Base-by-base conservation (phyloP, 768 basidiomycete genomes). In the Mycena vitilis region DNA sequence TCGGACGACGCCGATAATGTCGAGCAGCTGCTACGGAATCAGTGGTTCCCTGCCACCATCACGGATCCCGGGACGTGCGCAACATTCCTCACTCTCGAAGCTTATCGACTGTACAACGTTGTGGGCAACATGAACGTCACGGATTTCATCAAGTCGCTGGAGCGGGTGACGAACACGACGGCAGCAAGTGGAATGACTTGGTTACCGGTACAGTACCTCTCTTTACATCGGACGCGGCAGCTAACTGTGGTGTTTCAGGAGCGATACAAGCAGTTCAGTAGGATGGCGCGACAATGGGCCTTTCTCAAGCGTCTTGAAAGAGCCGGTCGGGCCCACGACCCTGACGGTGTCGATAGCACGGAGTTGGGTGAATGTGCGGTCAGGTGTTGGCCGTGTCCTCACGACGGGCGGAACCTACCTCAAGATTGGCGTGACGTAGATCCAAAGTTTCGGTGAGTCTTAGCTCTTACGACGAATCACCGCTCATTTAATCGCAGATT, bases 381-480 rank as follows among this genome's bases (percentile, higher is more conserved):
- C 6, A 30, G 25, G 16, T 76, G 75, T 34, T 75, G 74, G 65
- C 73, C 75, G 2, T 76, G 75, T 49, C 75, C 73, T 2, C 59
- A 71, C 5, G 66, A 64, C 2, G 71, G 61, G 3, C 36, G 59
- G 7, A 75, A 75, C 22, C 30, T 53, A 0, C 52, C 52, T 9
- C 16, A 2, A 5, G 52, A n/a, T 37, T 53, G 52, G 52, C 52
- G 34, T 16, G 18, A 37, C 6, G 52, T 53, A 6, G 52, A 53
- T 20, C 52, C 34, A 7, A 53, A 53, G n/a, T 53, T 20, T 23
- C 52, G 37, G 52, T 53, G 2, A 36, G 52, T 34, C 4, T 0
- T 30, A 0, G 1, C 10, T 25, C 4, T 25, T 13, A 13, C 7
- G 23, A 12, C 18, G 11, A 12, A 20, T 7, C 5, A 16, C 5